Base-by-base conservation (phyloP, 176 grass and related monocot species). In the Oryza longistaminata region DNA sequence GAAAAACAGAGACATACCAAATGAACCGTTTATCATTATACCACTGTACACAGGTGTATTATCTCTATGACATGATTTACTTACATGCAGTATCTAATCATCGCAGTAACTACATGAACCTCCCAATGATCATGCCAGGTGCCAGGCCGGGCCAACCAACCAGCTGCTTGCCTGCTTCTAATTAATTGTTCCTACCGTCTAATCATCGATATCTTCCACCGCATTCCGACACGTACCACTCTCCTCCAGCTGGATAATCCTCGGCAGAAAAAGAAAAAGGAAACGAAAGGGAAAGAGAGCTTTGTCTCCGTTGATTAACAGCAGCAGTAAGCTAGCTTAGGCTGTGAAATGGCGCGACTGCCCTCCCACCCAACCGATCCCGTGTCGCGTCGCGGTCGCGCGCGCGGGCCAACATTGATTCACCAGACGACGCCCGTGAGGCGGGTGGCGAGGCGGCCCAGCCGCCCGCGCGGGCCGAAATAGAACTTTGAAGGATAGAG, bases 361-460 rank as follows among this genome's bases (percentile, higher is more conserved):
- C 34, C 34, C 34, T 35, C 34, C 34, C 34, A 48, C 13, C 11
- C 45, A 1, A 48, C 14, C 45, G 45, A 48, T 48, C 12, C 45
- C 45, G 53, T 58, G 6, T 58, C 53, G 53, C 52, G 52, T 55
- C 52, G 52, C 52, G 52, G 52, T 55, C 16, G 52, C 16, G 52
- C 16, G 52, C 16, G 52, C 19, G 19, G 53, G 53, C 53, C 53
- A 58, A 35, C 2, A n/a, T 58, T 1, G 50, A 6, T 62, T 73
- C 78, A 79, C 79, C 73, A 73, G 19, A n/a, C 29, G 66, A 8
- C 26, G 73, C 86, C 67, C 31, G 75, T 76, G 66, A 80, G 55
- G 25, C 87, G 27, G 21, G 25, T 33, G 31, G 79, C 71, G 76
- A 93, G 49, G 3, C 83, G 35, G 67, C 68, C 83, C n/a, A 17